Base-by-base conservation (phyloP, 116 monocot genomes). In the Papilionanthe hybrid region DNA sequence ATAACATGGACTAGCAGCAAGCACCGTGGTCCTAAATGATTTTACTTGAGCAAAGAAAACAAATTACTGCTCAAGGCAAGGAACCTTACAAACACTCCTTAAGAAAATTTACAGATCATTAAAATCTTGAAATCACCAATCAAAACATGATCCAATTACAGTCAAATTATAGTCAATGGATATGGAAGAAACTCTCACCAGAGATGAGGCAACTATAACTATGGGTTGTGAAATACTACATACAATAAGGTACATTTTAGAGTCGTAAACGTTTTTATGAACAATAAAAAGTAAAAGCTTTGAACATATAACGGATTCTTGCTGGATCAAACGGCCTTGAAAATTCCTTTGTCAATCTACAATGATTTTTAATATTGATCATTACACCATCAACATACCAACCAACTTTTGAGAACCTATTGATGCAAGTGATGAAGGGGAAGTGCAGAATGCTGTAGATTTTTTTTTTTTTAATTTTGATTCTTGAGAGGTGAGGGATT, bases 51-150 rank as follows among this genome's bases (percentile, higher is more conserved):
- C 53, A 53, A 53, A 53, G 17, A 17, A 13, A 53, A 17, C 53
- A 15, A 53, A 53, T 53, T 15, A 53, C 15, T 53, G 53, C 18
- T 53, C 17, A 53, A 53, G 53, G 17, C 13, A 63, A 63, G n/a
- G 23, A 63, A 25, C 58, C 18, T 22, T 7, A 17, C 13, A 25
- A 63, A 25, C 23, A 63, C 12, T 23, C 63, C 12, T 22, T 7
- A 63, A 25, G n/a, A 63, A n/a, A 63, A 63, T 63, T 25, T 63
- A 23, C 63, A 63, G 63, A 63, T 63, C n/a, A 63, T 22, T 63
- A 9, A 53, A 53, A 17, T 53, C 17, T 53, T 15, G 3, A 53
- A 53, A 53, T 4, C 13, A 53, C 53, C 4, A 53, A 63, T 63
- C 25, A 23, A 3, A 63, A 63, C 23, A 5, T 63, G 9, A 25